phyloP scores from a whole-genome alignment of 495 filamentous ascomycete genomes.

The Xylaria palmicola region DNA sequence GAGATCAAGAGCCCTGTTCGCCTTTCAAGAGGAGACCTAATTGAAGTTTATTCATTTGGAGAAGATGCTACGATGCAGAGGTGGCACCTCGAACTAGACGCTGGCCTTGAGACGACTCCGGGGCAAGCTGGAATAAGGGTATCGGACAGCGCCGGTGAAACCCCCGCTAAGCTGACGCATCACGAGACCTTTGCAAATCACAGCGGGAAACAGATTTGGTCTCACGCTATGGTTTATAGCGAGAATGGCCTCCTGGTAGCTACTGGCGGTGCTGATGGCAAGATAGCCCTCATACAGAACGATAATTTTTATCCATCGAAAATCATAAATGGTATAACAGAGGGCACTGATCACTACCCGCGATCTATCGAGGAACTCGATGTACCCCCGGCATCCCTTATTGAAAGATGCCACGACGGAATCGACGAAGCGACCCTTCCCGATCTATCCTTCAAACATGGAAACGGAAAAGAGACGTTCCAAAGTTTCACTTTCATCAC shows the following conservation, averaged over 20 bases:
- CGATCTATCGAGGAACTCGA: not conserved
- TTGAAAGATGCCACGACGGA: conserved; percentile 4
- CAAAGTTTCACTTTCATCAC: conserved; percentile 67
- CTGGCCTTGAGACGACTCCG: not conserved
- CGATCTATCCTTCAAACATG: conserved; percentile 22
- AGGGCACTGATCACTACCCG: not conserved
- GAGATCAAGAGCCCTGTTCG: conserved; percentile 49
- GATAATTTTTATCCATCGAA: not conserved
- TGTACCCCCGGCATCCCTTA: conserved; percentile 3
- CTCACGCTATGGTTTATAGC: conserved; percentile 49
- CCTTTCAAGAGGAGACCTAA: conserved; percentile 25
- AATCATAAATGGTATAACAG: conserved; percentile 26
- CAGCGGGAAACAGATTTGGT: conserved; percentile 91
- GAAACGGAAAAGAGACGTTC: conserved; percentile 46
- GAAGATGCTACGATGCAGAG: conserved; percentile 73
- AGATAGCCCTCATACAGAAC: conserved; percentile 38
- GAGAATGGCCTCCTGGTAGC: conserved; percentile 46
- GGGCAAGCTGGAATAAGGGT: not conserved
- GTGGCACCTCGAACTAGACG: conserved; percentile 58
- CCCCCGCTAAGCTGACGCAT: conserved; percentile 45
- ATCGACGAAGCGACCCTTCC: not conserved
- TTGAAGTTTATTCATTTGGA: conserved; percentile 67
- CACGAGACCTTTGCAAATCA: conserved; percentile 60
- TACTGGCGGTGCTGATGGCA: conserved; percentile 88
- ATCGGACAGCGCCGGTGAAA: conserved; percentile 12